Evolutionary conservation across 495 filamentous ascomycete species (phyloP), one percentile per base, ranked within the genome.

Genomic region (Tetracladium setigerum): DNA sequence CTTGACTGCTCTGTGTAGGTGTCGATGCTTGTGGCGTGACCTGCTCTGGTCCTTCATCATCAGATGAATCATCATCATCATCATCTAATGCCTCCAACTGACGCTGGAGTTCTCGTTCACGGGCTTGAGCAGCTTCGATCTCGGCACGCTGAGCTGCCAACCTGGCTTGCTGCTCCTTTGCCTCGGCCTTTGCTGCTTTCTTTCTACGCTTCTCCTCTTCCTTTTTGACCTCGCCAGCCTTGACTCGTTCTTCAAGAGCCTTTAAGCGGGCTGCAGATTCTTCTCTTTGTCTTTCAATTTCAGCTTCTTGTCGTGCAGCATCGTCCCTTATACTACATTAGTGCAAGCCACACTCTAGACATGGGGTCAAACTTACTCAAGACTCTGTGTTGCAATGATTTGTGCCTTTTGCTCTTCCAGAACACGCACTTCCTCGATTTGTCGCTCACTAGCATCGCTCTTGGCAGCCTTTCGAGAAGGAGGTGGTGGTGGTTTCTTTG

Each of bases 181-280:
- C 84, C 58, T 87, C 85, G 41, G 83, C 81, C 52, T 87, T 69
- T 8, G 90, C 87, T 39, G 89, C 91, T 63, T 95, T 89, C 69
- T 86, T 91, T 55, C 81, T 81, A 15, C 80, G 82, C 68, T 91
- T 95, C 68, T 95, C 94, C 63, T 97, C 94, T 56, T 90, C 83
- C 62, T 92, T 95, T 74, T 90, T 94, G n/a, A 97, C 67, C 67
- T 96, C 96, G 45, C 91, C 90, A 63, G 89, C 86, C 52, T 83
- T 83, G 38, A 97, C 89, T 62, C 94, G 89, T 60, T 97, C 87
- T 59, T 99, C 89, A 22, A 99, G 74, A 18, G 89, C 91, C 55
- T 79, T 83, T 16, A 95, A 77, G 37, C 88, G 84, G 36, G 85
- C 87, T 57, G 85, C 81, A 38, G 89, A 80, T 37, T 83, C 90